Conservation (phyloP, 306 rosid genomes). For the Corylus heterophylla region DNA sequence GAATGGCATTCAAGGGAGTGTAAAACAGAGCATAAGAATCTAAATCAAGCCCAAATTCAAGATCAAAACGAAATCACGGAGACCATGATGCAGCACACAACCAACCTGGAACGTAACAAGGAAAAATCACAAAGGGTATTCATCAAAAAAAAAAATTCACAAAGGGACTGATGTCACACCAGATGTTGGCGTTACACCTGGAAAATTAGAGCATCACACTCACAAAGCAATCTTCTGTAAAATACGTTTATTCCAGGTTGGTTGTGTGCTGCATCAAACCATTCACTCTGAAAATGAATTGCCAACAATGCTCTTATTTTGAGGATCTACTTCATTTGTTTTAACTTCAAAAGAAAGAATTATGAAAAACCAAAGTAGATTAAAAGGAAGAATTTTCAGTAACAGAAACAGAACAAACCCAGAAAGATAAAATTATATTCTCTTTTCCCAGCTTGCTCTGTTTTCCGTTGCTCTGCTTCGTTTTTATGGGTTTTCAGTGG, state of each 20-base stretch:
- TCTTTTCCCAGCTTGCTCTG: constrained; percentile 9
- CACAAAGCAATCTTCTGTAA: too few relatives aligned
- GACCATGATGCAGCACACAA: not conserved
- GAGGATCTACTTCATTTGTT: not conserved
- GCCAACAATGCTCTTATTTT: not conserved
- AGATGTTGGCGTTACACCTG: too few relatives aligned
- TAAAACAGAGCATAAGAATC: not conserved
- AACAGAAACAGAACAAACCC: constrained; percentile 6
- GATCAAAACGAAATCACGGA: not conserved
- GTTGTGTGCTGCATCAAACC: too few relatives aligned
- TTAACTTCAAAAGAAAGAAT: not conserved
- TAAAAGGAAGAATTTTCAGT: not conserved
- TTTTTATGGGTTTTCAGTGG: not conserved
- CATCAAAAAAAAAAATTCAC: too few relatives aligned
- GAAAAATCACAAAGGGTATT: too few relatives aligned
- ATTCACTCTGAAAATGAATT: not conserved
- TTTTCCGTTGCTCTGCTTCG: not conserved
- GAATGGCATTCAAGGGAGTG: not conserved
- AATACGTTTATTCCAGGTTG: too few relatives aligned
- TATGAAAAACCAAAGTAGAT: not conserved
- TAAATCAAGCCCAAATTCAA: not conserved
- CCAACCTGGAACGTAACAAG: too few relatives aligned
- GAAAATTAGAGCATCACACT: too few relatives aligned
- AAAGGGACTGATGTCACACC: too few relatives aligned
- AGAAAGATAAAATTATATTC: constrained; percentile 15